Conservation (phyloP, 208 protist genomes). For the Trypanosomatidae sp. region DNA sequence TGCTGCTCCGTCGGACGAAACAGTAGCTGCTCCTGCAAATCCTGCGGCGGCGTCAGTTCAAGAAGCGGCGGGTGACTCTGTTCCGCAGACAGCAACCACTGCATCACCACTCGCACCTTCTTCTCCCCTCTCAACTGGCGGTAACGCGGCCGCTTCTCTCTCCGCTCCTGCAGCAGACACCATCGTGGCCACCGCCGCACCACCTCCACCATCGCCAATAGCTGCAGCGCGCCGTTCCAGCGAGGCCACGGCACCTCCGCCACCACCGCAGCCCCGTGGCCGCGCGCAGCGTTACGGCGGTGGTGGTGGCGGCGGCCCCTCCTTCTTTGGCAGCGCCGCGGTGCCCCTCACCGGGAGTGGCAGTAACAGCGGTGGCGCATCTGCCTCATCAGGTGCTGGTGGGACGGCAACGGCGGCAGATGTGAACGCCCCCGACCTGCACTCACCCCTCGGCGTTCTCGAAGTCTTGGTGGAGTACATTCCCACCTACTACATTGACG, state of each 20-base stretch:
- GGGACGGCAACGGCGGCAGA: background rate
- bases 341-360: background rate
- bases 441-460: slow-evolving; percentile 46
- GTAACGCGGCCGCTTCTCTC: too few relatives aligned
- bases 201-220: background rate
- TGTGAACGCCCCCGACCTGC: slow-evolving; percentile 5
- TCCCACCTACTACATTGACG: slow-evolving; percentile 74
- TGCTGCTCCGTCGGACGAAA: too few relatives aligned
- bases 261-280: background rate
- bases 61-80: too few relatives aligned
- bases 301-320: background rate
- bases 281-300: background rate
- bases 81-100: too few relatives aligned
- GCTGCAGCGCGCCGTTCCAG: background rate
- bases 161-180: too few relatives aligned
- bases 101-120: too few relatives aligned
- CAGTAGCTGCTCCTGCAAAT: too few relatives aligned
- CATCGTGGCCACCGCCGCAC: too few relatives aligned
- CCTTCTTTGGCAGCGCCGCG: background rate
- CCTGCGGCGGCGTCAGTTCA: too few relatives aligned
- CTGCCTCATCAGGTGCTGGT: background rate
- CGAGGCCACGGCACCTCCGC: background rate
- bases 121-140: too few relatives aligned
- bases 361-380: background rate
- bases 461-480: slow-evolving; percentile 72